Conservation (phyloP, 2,329 filamentous ascomycete genomes). For the Aspergillus phoenicis region DNA sequence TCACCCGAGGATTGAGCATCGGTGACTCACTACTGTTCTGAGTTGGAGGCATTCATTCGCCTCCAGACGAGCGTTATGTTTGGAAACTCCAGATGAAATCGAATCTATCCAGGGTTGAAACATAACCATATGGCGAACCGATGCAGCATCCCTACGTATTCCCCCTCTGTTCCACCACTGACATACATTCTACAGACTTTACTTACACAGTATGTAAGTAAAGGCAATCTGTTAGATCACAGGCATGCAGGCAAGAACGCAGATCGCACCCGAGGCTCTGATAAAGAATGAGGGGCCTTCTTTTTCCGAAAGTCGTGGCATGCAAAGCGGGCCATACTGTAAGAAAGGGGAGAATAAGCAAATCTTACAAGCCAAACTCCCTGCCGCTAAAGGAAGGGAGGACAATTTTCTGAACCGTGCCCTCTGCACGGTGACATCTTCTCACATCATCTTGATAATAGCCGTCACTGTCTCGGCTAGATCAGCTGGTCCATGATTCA, state of each 20-base stretch:
- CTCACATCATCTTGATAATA: background rate
- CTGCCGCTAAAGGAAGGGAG: slow-evolving; percentile 1
- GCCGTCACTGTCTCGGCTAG: background rate
- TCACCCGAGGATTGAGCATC: background rate
- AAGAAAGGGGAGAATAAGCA: background rate
- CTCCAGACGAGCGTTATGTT: too few species aligned
- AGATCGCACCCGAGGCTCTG: slow-evolving; percentile 18
- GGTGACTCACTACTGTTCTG: background rate
- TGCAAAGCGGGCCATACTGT: background rate
- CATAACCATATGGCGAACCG: background rate
- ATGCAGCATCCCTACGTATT: background rate
- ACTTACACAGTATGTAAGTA: background rate
- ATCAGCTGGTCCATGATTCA: background rate
- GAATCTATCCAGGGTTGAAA: too few species aligned
- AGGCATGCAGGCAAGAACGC: slow-evolving; percentile 19
- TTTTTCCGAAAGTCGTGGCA: slow-evolving; percentile 3
- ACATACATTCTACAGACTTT: slow-evolving; percentile 3
- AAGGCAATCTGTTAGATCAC: slow-evolving; percentile 14
- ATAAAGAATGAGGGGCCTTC: background rate
- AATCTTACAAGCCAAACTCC: slow-evolving; percentile 1
- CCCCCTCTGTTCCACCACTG: background rate
- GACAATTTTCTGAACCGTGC: slow-evolving; percentile 8
- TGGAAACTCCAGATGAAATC: too few species aligned
- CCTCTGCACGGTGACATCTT: slow-evolving; percentile 3
- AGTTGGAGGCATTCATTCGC: too few species aligned